Conservation (phyloP, 345 rosid species). For the Arabidopsis thaliana region DNA sequence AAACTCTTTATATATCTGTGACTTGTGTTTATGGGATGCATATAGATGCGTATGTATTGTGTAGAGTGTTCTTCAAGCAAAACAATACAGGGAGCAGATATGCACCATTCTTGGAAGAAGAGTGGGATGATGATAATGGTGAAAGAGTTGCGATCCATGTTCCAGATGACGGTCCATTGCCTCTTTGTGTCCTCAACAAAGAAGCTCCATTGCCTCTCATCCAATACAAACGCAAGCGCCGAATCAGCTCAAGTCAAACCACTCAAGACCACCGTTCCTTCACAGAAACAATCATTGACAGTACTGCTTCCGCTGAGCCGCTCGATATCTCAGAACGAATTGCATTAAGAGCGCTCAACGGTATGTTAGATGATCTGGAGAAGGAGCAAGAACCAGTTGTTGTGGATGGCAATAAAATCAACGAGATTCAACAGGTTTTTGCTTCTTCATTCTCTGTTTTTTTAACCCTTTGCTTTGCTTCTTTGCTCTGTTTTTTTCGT, state of each 20-base stretch:
- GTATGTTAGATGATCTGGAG: too few relatives aligned
- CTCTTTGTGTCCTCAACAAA: conserved; percentile 53
- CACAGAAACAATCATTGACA: conserved; percentile 22
- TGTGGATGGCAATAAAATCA: conserved; percentile 5
- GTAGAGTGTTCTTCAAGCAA: conserved; percentile 10
- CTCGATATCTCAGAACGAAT: neutral
- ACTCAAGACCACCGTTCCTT: conserved; percentile 65
- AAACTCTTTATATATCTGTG: neutral
- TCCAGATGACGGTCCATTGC: conserved; percentile 45
- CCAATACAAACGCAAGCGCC: conserved; percentile 65
- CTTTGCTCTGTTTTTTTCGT: too few relatives aligned
- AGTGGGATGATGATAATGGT: conserved; percentile 11
- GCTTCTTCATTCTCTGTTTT: conserved; percentile 1
- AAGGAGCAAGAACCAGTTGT: neutral
- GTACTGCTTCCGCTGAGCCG: neutral
- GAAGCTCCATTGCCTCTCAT: conserved; percentile 57
- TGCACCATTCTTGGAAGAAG: conserved; percentile 8
- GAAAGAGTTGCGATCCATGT: conserved; percentile 48
- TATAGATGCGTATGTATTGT: conserved; percentile 1
- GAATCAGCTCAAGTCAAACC: conserved; percentile 54
- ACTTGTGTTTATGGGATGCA: neutral
- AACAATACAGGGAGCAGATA: neutral
- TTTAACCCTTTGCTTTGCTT: neutral
- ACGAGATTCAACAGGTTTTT: conserved; percentile 51
- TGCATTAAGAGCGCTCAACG: neutral